Evolutionary conservation across 257 asterid species (phyloP), one percentile per base, ranked within the genome.

Genomic region (Apocynum venetum): DNA sequence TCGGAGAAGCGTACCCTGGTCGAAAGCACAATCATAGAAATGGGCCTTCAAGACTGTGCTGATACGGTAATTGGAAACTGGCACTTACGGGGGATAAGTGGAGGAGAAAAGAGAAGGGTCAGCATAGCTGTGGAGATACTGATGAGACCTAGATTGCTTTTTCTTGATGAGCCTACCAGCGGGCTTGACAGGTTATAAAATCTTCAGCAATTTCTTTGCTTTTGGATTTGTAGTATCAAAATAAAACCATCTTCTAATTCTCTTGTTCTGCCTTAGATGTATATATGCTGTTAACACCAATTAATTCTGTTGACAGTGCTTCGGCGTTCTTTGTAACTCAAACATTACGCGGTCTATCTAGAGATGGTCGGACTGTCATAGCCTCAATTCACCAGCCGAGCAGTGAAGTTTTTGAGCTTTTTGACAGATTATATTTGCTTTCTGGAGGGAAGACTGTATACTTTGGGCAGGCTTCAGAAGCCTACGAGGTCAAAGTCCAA

Each of bases 381-480:
- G 99, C 99, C 41, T 95, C 99, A 7, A 93, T 95, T 73, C 99
- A 95, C 73, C 99, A 95, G 88, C 99, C 99, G 3, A 95, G 98
- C 84, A 95, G 99, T 79, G 99, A 95, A 81, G 99, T 95, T 8
- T 95, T 95, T 63, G 99, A 93, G 92, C 92, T 93, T 64, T 95
- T 95, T 75, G 97, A 95, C 77, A 77, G 97, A 48, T 70, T 95
- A 41, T 95, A 91, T 88, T 78, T 95, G 78, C 98, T 95, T 40
- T 95, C 99, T 43, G 87, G 97, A 17, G 99, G 99, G 52, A 93
- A 93, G 84, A 87, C 97, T 6, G 88, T 95, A 65, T 95, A 95
- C 90, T 95, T 95, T 81, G 99, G 99, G 40, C 96, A 84, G 84
- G 94, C 98, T 48, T 87, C 97, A 17, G 93, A 91, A 80, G 98